These are phyloP conservation scores for Claviceps digitariae DNA, from an alignment of 2,329 filamentous ascomycete genomes.

Conservation along the genomic window DNA sequence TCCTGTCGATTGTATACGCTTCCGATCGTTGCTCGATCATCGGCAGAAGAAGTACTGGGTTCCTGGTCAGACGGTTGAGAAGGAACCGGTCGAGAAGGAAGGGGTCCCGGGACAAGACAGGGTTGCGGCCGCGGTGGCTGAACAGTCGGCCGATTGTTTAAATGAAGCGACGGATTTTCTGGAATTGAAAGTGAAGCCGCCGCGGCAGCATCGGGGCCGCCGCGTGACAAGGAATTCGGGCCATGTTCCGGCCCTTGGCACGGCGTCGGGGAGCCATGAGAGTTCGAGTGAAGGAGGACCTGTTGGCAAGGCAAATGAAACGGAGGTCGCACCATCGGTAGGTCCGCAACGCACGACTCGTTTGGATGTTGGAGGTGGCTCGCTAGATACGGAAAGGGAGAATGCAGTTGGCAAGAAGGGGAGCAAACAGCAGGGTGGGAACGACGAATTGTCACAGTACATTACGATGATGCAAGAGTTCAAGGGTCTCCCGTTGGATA, in stretches of 20 bases:
- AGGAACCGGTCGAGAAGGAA: not conserved
- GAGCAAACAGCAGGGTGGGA: not conserved
- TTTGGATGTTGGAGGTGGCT: constrained; percentile 8
- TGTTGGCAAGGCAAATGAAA: constrained; percentile 1
- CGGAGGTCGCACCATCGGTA: constrained; percentile 7
- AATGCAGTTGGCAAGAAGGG: not conserved
- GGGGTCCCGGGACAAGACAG: not conserved
- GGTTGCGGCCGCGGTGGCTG: not conserved
- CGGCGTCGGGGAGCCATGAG: constrained; percentile 15
- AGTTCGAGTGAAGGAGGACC: constrained; percentile 16
- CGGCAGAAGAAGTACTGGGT: constrained; percentile 46
- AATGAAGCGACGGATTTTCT: constrained; percentile 22
- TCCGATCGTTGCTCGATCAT: constrained; percentile 43
- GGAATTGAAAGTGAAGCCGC: constrained; percentile 28
- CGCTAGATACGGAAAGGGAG: not conserved
- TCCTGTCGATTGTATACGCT: constrained; percentile 53
- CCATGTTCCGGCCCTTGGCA: not conserved
- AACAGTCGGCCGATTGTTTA: not conserved
- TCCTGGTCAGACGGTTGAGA: constrained; percentile 27
- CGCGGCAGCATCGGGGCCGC: constrained; percentile 17
- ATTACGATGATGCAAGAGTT: constrained; percentile 50
- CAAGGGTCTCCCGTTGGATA: constrained; percentile 43
- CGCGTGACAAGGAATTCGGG: not conserved
- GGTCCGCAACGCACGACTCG: constrained; percentile 14
- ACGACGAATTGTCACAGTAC: constrained; percentile 48